A percentile compares a stretch with the other conserved stretches of the same genome.
Conservation (phyloP, 805 yeast species). For the Candida bentonensis region DNA sequence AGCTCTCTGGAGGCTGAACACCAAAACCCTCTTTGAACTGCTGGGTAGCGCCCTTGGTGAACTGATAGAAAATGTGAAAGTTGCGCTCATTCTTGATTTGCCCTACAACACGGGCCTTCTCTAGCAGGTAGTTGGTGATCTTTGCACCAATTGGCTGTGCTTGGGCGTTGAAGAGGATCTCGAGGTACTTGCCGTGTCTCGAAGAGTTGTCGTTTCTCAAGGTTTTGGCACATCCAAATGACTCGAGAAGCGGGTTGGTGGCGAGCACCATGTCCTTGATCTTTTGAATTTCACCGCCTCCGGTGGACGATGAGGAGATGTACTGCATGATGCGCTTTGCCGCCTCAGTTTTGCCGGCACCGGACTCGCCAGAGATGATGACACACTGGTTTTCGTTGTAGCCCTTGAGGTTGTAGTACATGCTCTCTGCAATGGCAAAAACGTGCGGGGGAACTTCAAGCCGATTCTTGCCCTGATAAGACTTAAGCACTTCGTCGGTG, state of each 20-base stretch:
- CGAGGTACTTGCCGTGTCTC: slow-evolving; percentile 86
- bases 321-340: slow-evolving; percentile 97
- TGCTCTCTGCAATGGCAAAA: slow-evolving; percentile 91
- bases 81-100: slow-evolving; percentile 88
- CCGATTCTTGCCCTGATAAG: slow-evolving; percentile 83
- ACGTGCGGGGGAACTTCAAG: slow-evolving; percentile 97
- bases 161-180: slow-evolving; percentile 68
- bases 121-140: slow-evolving; percentile 86
- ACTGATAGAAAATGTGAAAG: slow-evolving; percentile 94
- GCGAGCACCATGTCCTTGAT: slow-evolving; percentile 97
- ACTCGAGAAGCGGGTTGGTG: slow-evolving; percentile 82
- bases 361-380: slow-evolving; percentile 93
- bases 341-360: slow-evolving; percentile 97
- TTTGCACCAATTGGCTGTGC: slow-evolving; percentile 91
- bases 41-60: slow-evolving; percentile 81
- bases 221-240: slow-evolving; percentile 91
- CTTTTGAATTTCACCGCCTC: slow-evolving; percentile 39
- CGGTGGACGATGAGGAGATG: slow-evolving; percentile 44
- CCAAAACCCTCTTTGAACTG: slow-evolving; percentile 74
- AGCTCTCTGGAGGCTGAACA: slow-evolving; percentile 87
- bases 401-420: slow-evolving; percentile 90
- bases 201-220: slow-evolving; percentile 80
- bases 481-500: slow-evolving; percentile 58
- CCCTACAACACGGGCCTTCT: slow-evolving; percentile 93
- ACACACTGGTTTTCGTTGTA: slow-evolving; percentile 94